These are phyloP conservation scores for Paulownia fortunei DNA, from an alignment of 257 asterid genomes.

Conservation along the genomic window DNA sequence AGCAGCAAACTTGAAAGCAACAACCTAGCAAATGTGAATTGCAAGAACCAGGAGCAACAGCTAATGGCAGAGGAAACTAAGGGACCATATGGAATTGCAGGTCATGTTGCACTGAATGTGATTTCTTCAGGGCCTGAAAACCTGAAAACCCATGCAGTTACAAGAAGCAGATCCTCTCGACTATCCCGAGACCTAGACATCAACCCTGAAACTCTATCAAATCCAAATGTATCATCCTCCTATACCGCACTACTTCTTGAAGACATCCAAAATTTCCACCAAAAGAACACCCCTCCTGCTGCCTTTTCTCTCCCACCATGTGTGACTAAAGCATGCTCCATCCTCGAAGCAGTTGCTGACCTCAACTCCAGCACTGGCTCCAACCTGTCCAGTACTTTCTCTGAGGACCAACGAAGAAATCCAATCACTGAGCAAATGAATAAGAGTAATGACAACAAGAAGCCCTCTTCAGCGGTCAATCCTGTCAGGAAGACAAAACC, in stretches of 20 bases:
- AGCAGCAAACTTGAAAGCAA: constrained; percentile 35
- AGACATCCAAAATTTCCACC: constrained; percentile 97
- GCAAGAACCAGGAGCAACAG: constrained; percentile 44
- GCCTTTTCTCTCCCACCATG: constrained; percentile 75
- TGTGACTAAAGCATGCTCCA: constrained; percentile 84
- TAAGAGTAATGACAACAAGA: constrained; percentile 38
- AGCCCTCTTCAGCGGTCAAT: constrained; percentile 22
- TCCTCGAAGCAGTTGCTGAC: constrained; percentile 97
- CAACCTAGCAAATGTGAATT: constrained; percentile 22
- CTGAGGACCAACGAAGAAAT: constrained; percentile 49
- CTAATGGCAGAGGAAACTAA: constrained; percentile 28
- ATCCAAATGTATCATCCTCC: constrained; percentile 64
- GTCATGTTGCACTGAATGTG: constrained; percentile 53
- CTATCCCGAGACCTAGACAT: constrained; percentile 79
- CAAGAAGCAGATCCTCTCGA: constrained; percentile 75
- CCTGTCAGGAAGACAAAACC: constrained; percentile 41
- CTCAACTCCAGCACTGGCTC: constrained; percentile 80
- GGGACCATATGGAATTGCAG: constrained; percentile 13
- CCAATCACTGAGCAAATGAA: constrained; percentile 39
- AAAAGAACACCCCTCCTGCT: constrained; percentile 53
- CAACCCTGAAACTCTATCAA: constrained; percentile 59
- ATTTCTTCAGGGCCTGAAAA: constrained; percentile 54
- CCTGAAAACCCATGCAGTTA: constrained; percentile 42
- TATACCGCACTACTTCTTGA: constrained; percentile 82
- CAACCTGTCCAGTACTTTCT: constrained; percentile 39